Percentiles rank a stretch among this genome's conserved stretches.
These are phyloP conservation scores for Aspergillus versicolor DNA, from an alignment of 2,329 filamentous ascomycete genomes.

Conservation along the genomic window DNA sequence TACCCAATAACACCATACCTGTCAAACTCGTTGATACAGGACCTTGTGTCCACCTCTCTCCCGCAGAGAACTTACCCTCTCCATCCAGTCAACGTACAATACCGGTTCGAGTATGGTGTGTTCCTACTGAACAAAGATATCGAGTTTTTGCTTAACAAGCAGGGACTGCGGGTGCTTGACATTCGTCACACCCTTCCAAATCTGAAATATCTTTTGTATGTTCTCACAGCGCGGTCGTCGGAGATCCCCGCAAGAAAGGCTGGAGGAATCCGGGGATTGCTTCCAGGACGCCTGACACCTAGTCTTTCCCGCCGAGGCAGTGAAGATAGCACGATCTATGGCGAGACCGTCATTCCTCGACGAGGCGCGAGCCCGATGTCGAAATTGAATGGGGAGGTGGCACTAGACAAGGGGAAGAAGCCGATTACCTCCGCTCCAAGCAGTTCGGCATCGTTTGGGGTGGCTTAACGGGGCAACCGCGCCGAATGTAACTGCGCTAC, in stretches of 20 bases:
- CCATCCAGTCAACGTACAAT: conserved; percentile 72
- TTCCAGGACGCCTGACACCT: conserved; percentile 38
- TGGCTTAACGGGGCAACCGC: conserved; percentile 14
- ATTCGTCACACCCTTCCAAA: conserved; percentile 91
- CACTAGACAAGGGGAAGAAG: conserved; percentile 23
- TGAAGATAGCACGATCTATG: conserved; percentile 39
- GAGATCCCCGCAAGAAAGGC: conserved; percentile 58
- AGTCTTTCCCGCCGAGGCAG: conserved; percentile 40
- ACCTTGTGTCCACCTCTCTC: conserved; percentile 62
- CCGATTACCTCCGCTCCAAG: conserved; percentile 9
- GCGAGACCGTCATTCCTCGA: conserved; percentile 29
- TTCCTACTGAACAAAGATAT: conserved; percentile 98
- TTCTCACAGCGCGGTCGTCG: conserved; percentile 75
- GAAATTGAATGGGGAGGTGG: conserved; percentile 27
- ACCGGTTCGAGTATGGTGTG: conserved; percentile 92
- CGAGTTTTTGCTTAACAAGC: conserved; percentile 64
- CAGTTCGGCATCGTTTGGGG: conserved; percentile 20
- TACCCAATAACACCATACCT: conserved; percentile 74
- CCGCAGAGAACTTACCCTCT: conserved; percentile 75
- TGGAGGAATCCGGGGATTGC: conserved; percentile 52
- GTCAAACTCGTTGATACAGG: conserved; percentile 72
- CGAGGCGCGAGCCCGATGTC: conserved; percentile 24
- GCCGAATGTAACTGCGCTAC: conserved; percentile 4
- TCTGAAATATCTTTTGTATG: conserved; percentile 86
- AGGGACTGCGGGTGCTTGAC: conserved; percentile 79